phyloP scores from a whole-genome alignment of 2,329 filamentous ascomycete genomes.

The Epichloe festucae region DNA sequence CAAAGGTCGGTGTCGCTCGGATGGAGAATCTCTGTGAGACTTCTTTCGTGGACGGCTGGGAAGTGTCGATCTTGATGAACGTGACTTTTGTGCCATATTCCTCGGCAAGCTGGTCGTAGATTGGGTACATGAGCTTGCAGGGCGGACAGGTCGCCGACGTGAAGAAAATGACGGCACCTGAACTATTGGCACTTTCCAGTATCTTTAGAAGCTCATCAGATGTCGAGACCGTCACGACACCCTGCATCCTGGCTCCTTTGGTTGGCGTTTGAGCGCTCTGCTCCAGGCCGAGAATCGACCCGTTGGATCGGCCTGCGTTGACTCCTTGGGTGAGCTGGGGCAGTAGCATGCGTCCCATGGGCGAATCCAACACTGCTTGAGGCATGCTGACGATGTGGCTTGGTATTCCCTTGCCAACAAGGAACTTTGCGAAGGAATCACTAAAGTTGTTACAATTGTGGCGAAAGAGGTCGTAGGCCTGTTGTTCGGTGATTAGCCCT shows the following conservation, averaged over 20 bases:
- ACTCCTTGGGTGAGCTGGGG: constrained; percentile 49
- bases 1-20: constrained; percentile 73
- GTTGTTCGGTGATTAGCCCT: constrained; percentile 18
- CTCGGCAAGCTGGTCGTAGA: constrained; percentile 67
- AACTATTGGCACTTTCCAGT: constrained; percentile 45
- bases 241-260: constrained; percentile 6
- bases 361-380: constrained; percentile 70
- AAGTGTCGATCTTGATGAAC: constrained; percentile 75
- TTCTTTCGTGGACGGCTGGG: constrained; percentile 46
- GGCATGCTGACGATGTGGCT: constrained; percentile 77
- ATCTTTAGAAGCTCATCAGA: constrained; percentile 17
- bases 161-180: constrained; percentile 79
- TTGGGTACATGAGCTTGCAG: constrained; percentile 70
- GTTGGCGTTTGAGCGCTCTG: constrained; percentile 19
- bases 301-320: constrained; percentile 34
- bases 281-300: constrained; percentile 40
- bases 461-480: constrained; percentile 78
- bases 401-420: constrained; percentile 80
- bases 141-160: constrained; percentile 78
- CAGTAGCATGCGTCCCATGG: constrained; percentile 77
- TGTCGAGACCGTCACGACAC: constrained; percentile 48
- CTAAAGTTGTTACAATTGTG: constrained; percentile 99
- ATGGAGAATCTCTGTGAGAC: constrained; percentile 55
- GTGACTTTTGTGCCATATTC: constrained; percentile 55
- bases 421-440: constrained; percentile 80